Conservation (phyloP, 805 yeast species). For the Cyberlindnera saturnus region DNA sequence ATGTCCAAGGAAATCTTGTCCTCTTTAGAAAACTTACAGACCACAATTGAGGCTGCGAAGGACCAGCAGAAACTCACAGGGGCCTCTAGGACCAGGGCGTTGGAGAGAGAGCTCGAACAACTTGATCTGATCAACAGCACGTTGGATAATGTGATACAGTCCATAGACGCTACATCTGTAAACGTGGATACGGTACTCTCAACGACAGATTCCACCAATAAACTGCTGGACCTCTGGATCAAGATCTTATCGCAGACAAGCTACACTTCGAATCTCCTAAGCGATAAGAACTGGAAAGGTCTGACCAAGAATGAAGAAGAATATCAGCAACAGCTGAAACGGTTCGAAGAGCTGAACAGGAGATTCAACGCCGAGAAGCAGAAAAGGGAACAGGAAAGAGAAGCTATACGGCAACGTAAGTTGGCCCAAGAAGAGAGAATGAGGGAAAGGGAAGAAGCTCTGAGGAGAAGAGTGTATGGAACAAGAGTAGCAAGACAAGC, state of each 20-base stretch:
- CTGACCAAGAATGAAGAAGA: constrained; percentile 19
- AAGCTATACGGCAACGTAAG: constrained; percentile 12
- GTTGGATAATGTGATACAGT: constrained; percentile 17
- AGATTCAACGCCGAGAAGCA: constrained; percentile 19
- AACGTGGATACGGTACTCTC: constrained; percentile 13
- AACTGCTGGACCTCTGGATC: constrained; percentile 53
- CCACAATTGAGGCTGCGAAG: constrained; percentile 6
- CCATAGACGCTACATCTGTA: constrained; percentile 15
- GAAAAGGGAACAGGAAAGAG: constrained; percentile 22
- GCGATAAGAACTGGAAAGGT: constrained; percentile 37
- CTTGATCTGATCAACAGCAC: constrained; percentile 14
- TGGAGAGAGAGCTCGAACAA: constrained; percentile 20
- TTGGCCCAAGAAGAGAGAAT: constrained; percentile 14
- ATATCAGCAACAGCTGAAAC: constrained; percentile 21
- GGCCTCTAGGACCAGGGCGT: constrained; percentile 13
- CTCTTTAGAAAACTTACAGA: not conserved
- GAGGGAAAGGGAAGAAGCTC: constrained; percentile 22
- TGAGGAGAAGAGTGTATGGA: constrained; percentile 26
- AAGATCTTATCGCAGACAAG: constrained; percentile 57
- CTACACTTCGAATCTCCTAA: constrained; percentile 43
- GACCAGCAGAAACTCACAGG: constrained; percentile 14
- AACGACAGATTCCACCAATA: constrained; percentile 42
- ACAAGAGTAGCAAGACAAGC: constrained; percentile 4
- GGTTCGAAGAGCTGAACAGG: constrained; percentile 24
- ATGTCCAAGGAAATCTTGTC: constrained; percentile 13